These are phyloP conservation scores for Testicularia cyperi DNA, from an alignment of 1,284 basidiomycete genomes.

Conservation along the genomic window DNA sequence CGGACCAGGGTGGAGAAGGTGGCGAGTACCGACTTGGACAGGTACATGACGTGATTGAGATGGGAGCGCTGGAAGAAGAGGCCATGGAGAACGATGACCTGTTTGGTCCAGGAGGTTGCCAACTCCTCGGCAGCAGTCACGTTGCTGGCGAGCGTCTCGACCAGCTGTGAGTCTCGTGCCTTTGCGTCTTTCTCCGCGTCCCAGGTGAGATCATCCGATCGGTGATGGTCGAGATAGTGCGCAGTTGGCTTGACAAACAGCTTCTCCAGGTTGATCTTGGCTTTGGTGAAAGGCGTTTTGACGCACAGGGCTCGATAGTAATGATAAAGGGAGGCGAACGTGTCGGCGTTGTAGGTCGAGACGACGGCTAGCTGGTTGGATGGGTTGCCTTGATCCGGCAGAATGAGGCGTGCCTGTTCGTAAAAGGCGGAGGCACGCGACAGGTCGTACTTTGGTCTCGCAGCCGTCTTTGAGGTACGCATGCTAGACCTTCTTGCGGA, in stretches of 20 bases:
- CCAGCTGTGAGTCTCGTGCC: conserved; percentile 14
- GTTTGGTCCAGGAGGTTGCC: conserved; percentile 23
- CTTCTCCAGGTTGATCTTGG: conserved; percentile 77
- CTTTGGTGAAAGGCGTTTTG: conserved; percentile 79
- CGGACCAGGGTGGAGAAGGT: conserved; percentile 33
- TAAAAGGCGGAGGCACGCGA: conserved; percentile 47
- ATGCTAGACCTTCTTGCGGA: conserved; percentile 7
- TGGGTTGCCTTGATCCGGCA: conserved; percentile 66
- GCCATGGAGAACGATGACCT: conserved; percentile 48
- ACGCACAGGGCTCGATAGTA: conserved; percentile 91
- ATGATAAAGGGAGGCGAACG: conserved; percentile 77
- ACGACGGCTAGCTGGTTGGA: conserved; percentile 95
- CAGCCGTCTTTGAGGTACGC: too few species aligned
- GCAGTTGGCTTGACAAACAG: conserved; percentile 41
- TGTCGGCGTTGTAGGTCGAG: conserved; percentile 77
- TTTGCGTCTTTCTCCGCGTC: conserved; percentile 14
- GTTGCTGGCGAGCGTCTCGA: conserved; percentile 13
- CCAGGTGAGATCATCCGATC: conserved; percentile 15
- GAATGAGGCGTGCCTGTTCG: conserved; percentile 48
- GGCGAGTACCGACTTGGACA: conserved; percentile 38
- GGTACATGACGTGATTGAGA: conserved; percentile 33
- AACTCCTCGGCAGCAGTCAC: conserved; percentile 10
- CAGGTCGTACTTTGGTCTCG: conserved; percentile 31
- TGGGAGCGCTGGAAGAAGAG: conserved; percentile 40
- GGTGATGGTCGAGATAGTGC: conserved; percentile 16